A percentile compares a stretch with the other conserved stretches of the same genome.
Evolutionary conservation across 345 rosid genomes (phyloP).

Genomic region (Litchi chinensis): DNA sequence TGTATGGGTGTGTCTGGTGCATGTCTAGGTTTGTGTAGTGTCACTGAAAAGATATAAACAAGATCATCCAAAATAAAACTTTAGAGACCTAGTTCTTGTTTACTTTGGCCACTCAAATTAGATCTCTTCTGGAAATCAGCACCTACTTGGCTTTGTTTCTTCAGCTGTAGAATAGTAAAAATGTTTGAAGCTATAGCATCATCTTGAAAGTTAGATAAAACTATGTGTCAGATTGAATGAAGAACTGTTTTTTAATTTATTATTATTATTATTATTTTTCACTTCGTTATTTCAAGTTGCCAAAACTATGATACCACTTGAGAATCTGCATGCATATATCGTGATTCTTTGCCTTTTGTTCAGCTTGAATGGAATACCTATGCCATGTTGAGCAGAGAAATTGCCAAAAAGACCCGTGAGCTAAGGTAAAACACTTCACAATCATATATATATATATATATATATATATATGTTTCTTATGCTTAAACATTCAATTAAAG

Average conservation of each 20-base stretch:
- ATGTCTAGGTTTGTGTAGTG: no score
- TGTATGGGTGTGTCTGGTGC: no score
- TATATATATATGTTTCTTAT: no score
- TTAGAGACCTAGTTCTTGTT: no score
- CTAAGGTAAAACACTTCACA: conserved; percentile 34
- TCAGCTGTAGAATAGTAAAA: background rate
- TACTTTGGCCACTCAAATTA: no score
- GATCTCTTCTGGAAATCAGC: no score
- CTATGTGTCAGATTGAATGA: background rate
- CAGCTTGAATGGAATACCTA: conserved; percentile 30
- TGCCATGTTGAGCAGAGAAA: conserved; percentile 35
- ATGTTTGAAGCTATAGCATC: background rate
- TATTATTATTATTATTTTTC: no score
- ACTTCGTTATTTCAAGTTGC: background rate
- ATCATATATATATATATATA: no score
- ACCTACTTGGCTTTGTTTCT: no score
- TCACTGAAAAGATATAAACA: no score
- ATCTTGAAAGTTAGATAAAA: background rate
- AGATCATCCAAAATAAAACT: no score
- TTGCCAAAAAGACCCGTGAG: conserved; percentile 37
- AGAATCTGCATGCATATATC: background rate
- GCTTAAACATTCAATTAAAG: background rate
- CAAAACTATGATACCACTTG: no score
- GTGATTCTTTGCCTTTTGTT: conserved; percentile 5
- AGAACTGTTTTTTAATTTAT: background rate